Evolutionary conservation across 768 basidiomycete genomes (phyloP).

Genomic region (Tulasnella sp.): DNA sequence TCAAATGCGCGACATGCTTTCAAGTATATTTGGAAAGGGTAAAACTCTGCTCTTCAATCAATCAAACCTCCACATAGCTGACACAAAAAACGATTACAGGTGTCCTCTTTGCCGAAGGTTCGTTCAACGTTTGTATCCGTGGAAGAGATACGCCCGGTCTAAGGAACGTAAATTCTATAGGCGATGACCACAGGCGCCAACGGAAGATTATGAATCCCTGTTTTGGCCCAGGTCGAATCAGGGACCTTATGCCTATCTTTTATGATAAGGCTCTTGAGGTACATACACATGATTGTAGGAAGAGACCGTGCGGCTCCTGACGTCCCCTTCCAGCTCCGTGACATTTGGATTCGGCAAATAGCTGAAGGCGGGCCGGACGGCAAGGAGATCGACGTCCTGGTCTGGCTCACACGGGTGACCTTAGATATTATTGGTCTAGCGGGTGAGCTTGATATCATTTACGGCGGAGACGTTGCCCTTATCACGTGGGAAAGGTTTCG

Average conservation of each 20-base stretch:
- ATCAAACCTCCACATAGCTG: background rate
- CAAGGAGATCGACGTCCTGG: background rate
- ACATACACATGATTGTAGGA: background rate
- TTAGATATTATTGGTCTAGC: conserved; percentile 21
- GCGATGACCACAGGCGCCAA: conserved; percentile 7
- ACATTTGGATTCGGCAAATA: background rate
- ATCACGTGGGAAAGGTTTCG: conserved; percentile 22
- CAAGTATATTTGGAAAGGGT: conserved; percentile 4
- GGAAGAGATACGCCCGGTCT: too few relatives aligned
- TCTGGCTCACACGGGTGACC: conserved; percentile 12
- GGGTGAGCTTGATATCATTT: conserved; percentile 3
- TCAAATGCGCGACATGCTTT: background rate
- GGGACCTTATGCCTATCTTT: conserved; percentile 46
- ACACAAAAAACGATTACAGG: background rate
- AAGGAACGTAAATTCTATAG: background rate
- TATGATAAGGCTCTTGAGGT: conserved; percentile 44
- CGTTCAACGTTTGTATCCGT: background rate
- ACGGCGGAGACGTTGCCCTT: background rate
- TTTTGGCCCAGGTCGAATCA: conserved; percentile 48
- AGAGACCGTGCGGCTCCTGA: too few relatives aligned
- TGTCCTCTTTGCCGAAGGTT: conserved; percentile 9
- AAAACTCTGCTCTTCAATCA: background rate
- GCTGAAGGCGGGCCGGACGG: background rate
- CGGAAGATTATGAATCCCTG: conserved; percentile 38
- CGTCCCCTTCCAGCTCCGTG: background rate